Conservation (phyloP, 1,284 basidiomycete genomes). For the Phylloboletellus chloephorus region DNA sequence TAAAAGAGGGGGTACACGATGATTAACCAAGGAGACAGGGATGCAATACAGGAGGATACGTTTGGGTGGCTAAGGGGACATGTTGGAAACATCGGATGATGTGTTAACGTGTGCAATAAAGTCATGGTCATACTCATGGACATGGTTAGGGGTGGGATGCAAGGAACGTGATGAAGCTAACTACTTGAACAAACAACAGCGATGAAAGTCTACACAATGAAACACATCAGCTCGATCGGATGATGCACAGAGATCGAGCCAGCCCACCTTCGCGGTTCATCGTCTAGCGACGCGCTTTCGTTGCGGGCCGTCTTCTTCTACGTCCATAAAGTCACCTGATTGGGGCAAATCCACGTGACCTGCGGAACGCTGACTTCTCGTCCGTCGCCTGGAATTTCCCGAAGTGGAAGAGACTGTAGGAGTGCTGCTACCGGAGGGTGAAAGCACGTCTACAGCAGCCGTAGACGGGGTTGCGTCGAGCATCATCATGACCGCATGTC, state of each 20-base stretch:
- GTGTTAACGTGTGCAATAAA: slow-evolving; percentile 17
- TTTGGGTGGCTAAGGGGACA: background rate
- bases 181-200: slow-evolving; percentile 11
- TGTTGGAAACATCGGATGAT: slow-evolving; percentile 8
- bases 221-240: background rate
- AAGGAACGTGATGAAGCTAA: background rate
- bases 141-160: slow-evolving; percentile 6
- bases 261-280: slow-evolving; percentile 16
- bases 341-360: slow-evolving; percentile 34
- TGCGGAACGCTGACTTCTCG: slow-evolving; percentile 38
- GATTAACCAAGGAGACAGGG: slow-evolving; percentile 14
- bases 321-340: slow-evolving; percentile 49
- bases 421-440: slow-evolving; percentile 20
- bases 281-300: slow-evolving; percentile 51
- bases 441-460: slow-evolving; percentile 21
- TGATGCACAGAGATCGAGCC: background rate
- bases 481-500: slow-evolving; percentile 62
- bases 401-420: slow-evolving; percentile 16
- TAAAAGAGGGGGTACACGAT: slow-evolving; percentile 11
- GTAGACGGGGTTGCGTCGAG: slow-evolving; percentile 40
- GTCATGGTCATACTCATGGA: slow-evolving; percentile 10
- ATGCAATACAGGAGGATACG: slow-evolving; percentile 13
- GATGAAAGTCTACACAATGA: slow-evolving; percentile 7
- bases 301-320: slow-evolving; percentile 55
- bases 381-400: slow-evolving; percentile 37